Conservation (phyloP, 192 early-diverging fungal species). For the Thamnidium elegans region DNA sequence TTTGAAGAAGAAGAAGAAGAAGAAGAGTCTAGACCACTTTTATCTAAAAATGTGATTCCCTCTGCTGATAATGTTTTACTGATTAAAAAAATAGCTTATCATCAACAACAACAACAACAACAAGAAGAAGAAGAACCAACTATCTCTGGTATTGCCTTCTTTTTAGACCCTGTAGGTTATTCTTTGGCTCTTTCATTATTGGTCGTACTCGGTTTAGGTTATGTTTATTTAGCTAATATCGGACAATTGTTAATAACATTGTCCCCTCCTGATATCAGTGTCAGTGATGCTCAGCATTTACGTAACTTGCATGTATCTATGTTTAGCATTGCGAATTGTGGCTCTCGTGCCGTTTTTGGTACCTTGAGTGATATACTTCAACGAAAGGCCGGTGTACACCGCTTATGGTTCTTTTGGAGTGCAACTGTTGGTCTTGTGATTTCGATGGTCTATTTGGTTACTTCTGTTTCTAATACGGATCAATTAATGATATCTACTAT, state of each 20-base stretch:
- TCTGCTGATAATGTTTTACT: not conserved
- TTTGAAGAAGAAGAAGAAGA: not conserved
- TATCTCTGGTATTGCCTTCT: conserved; percentile 23
- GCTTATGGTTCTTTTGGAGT: conserved; percentile 26
- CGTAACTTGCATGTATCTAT: conserved; percentile 34
- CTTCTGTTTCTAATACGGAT: conserved; percentile 6
- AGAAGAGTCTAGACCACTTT: conserved; percentile 2
- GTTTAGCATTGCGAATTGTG: conserved; percentile 25
- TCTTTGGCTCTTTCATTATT: conserved; percentile 24
- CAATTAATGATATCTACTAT: conserved; percentile 24
- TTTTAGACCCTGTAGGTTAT: conserved; percentile 27
- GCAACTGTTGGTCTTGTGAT: conserved; percentile 11
- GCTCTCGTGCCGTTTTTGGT: conserved; percentile 22
- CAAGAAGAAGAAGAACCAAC: not conserved
- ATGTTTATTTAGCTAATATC: conserved; percentile 33
- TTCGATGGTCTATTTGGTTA: conserved; percentile 12
- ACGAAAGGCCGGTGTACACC: conserved; percentile 8
- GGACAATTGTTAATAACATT: conserved; percentile 27
- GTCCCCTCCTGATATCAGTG: not conserved
- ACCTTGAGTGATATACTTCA: conserved; percentile 21
- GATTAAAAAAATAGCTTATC: not conserved
- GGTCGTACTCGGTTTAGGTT: conserved; percentile 28
- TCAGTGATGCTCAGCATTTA: conserved; percentile 16
- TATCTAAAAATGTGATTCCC: not conserved
- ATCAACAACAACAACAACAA: not conserved